Evolutionary conservation across 2,329 filamentous ascomycete species (phyloP), one percentile per base, ranked within the genome.

Genomic region (Verticillium albo-atrum): DNA sequence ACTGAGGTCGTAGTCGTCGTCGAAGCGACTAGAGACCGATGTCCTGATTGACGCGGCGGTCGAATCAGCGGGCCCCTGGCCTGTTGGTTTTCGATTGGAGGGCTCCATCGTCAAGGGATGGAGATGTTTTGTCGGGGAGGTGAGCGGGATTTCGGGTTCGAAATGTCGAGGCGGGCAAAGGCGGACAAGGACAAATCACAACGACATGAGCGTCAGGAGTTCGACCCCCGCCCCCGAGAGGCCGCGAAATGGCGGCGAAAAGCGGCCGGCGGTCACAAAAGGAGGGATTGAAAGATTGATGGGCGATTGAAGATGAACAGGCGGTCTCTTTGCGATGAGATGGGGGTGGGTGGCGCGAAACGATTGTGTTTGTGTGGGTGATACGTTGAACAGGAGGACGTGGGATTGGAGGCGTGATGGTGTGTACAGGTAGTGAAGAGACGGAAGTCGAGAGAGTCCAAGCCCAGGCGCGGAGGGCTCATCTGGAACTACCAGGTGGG

Each of bases 1-100:
- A 55, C 73, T 73, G 67, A 83, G 66, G 64, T 79, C 79, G 60
- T 82, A 83, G 34, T 82, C 79, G 62, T 79, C 75, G 56, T 70
- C 72, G 60, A 59, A 30, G 66, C 64, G 58, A 70, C 42, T 50
- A 9, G 42, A 50, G 20, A 50, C 64, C 17, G 76, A 77, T 56
- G 73, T 62, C 63, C 75, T 74, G 57, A 72, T 70, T 32, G 81
- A 79, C 26, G 68, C 68, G 65, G 77, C 74, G 47, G 70, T 70
- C 47, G 81, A 81, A 54, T 72, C 70, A 64, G 73, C 76, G 68
- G 75, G 74, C 65, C 78, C 76, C 63, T 74, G 62, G 63, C 72
- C 72, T 60, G 71, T 72, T 57, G 71, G 66, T 62, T 77, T 77
- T 64, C 69, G 69, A 62, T 75, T 66, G 61, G 70, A 67, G 55